phyloP scores from a whole-genome alignment of 2,329 filamentous ascomycete genomes.

The Pestalotiopsis sp. region DNA sequence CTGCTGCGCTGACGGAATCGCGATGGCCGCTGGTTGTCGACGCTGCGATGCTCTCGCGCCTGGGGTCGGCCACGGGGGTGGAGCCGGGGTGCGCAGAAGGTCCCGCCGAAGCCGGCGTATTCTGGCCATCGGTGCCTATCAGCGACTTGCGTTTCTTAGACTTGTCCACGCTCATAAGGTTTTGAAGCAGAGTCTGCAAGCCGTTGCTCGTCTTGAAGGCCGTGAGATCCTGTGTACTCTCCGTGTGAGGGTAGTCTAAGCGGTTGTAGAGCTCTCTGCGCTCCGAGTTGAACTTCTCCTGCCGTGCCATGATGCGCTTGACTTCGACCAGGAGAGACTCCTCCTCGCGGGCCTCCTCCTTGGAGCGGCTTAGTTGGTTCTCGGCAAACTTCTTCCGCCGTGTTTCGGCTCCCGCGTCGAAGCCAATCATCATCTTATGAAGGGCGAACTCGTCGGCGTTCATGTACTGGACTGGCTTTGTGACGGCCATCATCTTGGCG shows the following conservation, averaged over 20 bases:
- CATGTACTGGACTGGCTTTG: conserved; percentile 85
- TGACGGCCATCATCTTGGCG: conserved; percentile 77
- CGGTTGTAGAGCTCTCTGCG: conserved; percentile 84
- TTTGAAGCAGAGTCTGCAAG: conserved; percentile 78
- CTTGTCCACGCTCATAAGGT: conserved; percentile 81
- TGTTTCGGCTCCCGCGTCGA: conserved; percentile 78
- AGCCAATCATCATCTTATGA: conserved; percentile 85
- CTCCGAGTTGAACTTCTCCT: conserved; percentile 85
- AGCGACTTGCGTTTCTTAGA: conserved; percentile 81
- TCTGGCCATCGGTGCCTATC: conserved; percentile 60
- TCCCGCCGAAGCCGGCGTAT: conserved; percentile 43
- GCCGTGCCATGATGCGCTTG: conserved; percentile 85
- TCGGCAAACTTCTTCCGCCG: conserved; percentile 84
- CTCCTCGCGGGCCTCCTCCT: conserved; percentile 90
- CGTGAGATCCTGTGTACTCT: conserved; percentile 64
- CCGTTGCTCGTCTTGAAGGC: conserved; percentile 82
- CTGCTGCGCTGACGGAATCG: conserved; percentile 47
- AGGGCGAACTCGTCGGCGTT: conserved; percentile 79
- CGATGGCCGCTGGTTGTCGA: conserved; percentile 40
- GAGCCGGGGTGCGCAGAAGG: conserved; percentile 31
- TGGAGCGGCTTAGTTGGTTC: conserved; percentile 75
- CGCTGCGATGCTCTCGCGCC: conserved; percentile 58
- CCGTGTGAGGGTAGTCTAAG: conserved; percentile 75
- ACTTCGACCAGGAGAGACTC: conserved; percentile 87
- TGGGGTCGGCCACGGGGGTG: conserved; percentile 42